Evolutionary conservation across 768 basidiomycete species (phyloP), one percentile per base, ranked within the genome.

Genomic region (Rhodotorula kratochvilovae): DNA sequence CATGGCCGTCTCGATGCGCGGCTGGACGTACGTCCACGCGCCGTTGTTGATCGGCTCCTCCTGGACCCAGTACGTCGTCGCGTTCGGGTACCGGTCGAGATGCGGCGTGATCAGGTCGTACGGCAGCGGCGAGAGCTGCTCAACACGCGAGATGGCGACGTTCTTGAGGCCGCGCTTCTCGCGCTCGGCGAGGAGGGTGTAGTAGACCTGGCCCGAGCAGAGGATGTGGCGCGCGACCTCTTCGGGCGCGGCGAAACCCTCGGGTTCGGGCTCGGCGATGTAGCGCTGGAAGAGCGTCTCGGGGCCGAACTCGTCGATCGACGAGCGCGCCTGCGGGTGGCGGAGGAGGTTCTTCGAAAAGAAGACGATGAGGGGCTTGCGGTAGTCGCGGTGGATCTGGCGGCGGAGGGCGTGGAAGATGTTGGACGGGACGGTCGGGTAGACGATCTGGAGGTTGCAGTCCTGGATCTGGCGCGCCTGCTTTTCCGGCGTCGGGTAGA

Each of bases 381-480:
- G 88, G 74, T 71, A 98, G 80, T 97, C 96, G 76, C 96, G 91
- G 81, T 93, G 90, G 79, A 90, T 91, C 82, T 97, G 95, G 72
- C 95, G 89, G 80, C 95, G 92, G 62, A 98, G 89, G 71, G 96
- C 93, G 80, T 98, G 95, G 91, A 75, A 74, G 61, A 74, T 74
- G 56, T 78, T 78, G 62, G 77, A 73, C 15, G 96, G 94, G 1
- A 95, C 95, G 35, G 93, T 93, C 10, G 93, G 91, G 82, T 98
- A 98, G 39, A 95, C 92, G 75, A 99, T 89, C 82, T 98, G 96
- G 91, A 98, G 92, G 80, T 98, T 99, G 82, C 94, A 96, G 80
- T 99, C 96, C 83, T 99, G 96, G 79, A 97, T 93, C 78, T 96
- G 93, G 58, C 96, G 83, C 79, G 93, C 91, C 70, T 94, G 82